Evolutionary conservation across 441 rosid genomes (phyloP), one percentile per base, ranked within the genome.

Genomic region (Pelargonium myrrhifolium): DNA sequence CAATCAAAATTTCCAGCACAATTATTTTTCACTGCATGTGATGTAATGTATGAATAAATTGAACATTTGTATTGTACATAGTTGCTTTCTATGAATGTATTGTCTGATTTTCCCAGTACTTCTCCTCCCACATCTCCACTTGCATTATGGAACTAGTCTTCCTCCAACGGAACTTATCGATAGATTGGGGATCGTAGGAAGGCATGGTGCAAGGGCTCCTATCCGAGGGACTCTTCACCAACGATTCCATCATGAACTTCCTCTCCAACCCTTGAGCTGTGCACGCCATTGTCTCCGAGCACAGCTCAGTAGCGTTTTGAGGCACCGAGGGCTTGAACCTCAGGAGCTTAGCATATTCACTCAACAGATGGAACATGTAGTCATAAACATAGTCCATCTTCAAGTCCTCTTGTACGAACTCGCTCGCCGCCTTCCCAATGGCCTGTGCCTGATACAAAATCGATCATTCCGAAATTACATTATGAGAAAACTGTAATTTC

Each of bases 331-430:
- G 86, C 77, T 85, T 66, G 62, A 74, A 91, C 69, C 72, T 80
- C 28, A 86, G 72, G 18, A 89, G 84, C 82, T 83, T 86, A 1
- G 83, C 89, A 65, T 89, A 91, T 77, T 86, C 87, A 31, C 75
- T 82, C 37, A 91, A 74, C 72, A 91, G 71, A 76, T 91, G 96
- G 63, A 78, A 85, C 92, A 89, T 91, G 80, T 89, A 89, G 65
- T 85, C 92, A 51, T 89, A 87, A 10, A 87, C 81, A 43, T 78
- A 71, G 8, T 89, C 90, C 88, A 86, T 86, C 70, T 87, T 87
- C 62, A 91, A 1, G 28, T 83, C 85, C 72, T 87, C 83, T 65
- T 79, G 76, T 39, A 91, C 76, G 78, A 85, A 87, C 3, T 69
- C 70, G 70, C 92, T 86, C 17, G 87, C 88, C 10, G 71, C 84